phyloP scores from a whole-genome alignment of 441 rosid genomes.

The Adansonia madagascariensis region DNA sequence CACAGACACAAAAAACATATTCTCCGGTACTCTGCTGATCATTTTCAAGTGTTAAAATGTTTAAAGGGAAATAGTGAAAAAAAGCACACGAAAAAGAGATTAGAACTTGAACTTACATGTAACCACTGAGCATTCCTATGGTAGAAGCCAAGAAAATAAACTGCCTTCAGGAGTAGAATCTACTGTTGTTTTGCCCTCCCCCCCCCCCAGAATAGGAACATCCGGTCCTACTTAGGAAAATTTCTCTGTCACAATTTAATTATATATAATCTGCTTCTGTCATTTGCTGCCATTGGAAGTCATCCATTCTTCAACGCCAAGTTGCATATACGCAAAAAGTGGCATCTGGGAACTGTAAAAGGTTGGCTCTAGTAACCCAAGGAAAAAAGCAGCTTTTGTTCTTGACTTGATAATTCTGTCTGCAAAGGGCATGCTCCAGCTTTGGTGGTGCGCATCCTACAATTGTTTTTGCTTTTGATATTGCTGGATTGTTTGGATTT shows the following conservation, averaged over 20 bases:
- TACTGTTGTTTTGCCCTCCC: constrained; percentile 4
- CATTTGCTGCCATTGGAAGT: too few species aligned
- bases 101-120: background rate
- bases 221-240: constrained; percentile 23
- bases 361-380: background rate
- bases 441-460: constrained; percentile 23
- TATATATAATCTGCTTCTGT: too few species aligned
- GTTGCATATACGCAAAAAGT: constrained; percentile 19
- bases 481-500: background rate
- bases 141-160: constrained; percentile 18
- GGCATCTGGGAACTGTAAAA: constrained; percentile 27
- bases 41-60: background rate
- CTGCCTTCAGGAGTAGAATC: constrained; percentile 9
- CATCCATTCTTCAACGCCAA: background rate
- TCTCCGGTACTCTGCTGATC: background rate
- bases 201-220: constrained; percentile 15
- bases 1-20: background rate
- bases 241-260: background rate
- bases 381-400: background rate
- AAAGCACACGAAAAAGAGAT: background rate
- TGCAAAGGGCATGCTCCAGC: constrained; percentile 29
- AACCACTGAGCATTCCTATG: constrained; percentile 2
- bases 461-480: background rate
- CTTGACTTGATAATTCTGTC: constrained; percentile 14
- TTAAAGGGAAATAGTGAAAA: background rate